Evolutionary conservation across 208 protist genomes (phyloP), one percentile per base, ranked within the genome.

Genomic region (Leishmania guyanensis): DNA sequence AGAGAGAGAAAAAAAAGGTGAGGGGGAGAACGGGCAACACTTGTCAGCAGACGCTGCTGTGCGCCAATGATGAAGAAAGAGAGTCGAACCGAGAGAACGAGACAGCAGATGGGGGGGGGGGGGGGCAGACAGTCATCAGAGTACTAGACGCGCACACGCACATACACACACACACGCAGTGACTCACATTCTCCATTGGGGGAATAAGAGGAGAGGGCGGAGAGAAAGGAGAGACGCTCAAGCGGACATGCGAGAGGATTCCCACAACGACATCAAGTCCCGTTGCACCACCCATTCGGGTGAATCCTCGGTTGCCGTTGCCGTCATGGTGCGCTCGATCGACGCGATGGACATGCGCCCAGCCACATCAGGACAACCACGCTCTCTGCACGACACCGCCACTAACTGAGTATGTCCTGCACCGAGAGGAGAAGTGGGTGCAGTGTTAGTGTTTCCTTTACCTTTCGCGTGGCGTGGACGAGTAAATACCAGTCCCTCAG

Each of bases 221-320:
- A 50, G 66, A 29, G 2, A 50, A 51, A 22, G 20, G 5, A 29
- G 43, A 72, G 16, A 8, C 26, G 2, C n/a, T 75, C 71, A 75
- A 60, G 58, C 20, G 12, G n/a, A 75, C 43, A 80, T 29, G 3
- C 69, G 68, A 4, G 81, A 85, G 0, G 81, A 80, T 62, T 85
- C 81, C 81, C 81, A 85, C 58, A 81, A 60, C 62, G 71, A 69
- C 81, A 85, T 76, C 66, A 85, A 33, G 33, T 85, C 81, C n/a
- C 81, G 81, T 51, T 85, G 81, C 81, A 85, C 81, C 69, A 33
- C 81, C 81, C 81, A 85, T 9, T 81, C 81, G n/a, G 75, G 58
- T 12, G 71, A 60, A 72, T 72, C 39, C 66, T 29, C 70, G 26
- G n/a, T 54, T 39, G 70, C 48, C 50, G 20, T 51, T 39, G 70